A percentile compares a stretch with the other conserved stretches of the same genome.
Evolutionary conservation across 805 yeast species (phyloP).

Genomic region (Teunomyces tritomae): DNA sequence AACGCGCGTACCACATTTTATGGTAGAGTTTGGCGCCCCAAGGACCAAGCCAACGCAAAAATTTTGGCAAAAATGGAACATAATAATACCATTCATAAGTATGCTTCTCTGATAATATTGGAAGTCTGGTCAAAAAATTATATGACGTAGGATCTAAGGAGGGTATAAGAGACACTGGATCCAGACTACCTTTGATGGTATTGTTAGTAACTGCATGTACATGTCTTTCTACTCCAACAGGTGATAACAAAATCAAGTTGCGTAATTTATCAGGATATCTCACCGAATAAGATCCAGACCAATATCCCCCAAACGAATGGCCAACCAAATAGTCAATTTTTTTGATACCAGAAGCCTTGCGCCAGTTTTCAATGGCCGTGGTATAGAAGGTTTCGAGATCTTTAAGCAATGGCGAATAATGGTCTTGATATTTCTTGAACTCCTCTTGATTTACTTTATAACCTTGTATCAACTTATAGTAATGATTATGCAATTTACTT

Average conservation of each 20-base stretch:
- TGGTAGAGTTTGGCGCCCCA: constrained; percentile 37
- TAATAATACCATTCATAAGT: constrained; percentile 37
- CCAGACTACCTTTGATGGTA: constrained; percentile 4
- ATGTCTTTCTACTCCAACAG: constrained; percentile 75
- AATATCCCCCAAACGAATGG: constrained; percentile 78
- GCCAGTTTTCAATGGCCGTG: constrained; percentile 65
- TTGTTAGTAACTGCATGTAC: constrained; percentile 57
- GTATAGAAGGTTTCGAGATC: constrained; percentile 56
- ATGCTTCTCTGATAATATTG: constrained; percentile 31
- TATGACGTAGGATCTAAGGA: constrained; percentile 43
- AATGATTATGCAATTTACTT: constrained; percentile 30
- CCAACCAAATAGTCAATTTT: constrained; percentile 63
- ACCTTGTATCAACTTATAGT: constrained; percentile 39
- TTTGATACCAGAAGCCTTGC: constrained; percentile 45
- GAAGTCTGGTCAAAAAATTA: constrained; percentile 47
- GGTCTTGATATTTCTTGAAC: constrained; percentile 28
- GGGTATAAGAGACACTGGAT: constrained; percentile 23
- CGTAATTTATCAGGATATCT: constrained; percentile 54
- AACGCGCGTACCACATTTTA: constrained; percentile 39
- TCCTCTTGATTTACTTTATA: constrained; percentile 25
- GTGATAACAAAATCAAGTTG: constrained; percentile 62
- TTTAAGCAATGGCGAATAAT: constrained; percentile 36
- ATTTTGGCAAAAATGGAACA: constrained; percentile 45
- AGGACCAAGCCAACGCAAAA: constrained; percentile 48
- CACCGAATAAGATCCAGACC: constrained; percentile 62